phyloP scores from a whole-genome alignment of 495 filamentous ascomycete genomes.

The Hamigera avellanea region DNA sequence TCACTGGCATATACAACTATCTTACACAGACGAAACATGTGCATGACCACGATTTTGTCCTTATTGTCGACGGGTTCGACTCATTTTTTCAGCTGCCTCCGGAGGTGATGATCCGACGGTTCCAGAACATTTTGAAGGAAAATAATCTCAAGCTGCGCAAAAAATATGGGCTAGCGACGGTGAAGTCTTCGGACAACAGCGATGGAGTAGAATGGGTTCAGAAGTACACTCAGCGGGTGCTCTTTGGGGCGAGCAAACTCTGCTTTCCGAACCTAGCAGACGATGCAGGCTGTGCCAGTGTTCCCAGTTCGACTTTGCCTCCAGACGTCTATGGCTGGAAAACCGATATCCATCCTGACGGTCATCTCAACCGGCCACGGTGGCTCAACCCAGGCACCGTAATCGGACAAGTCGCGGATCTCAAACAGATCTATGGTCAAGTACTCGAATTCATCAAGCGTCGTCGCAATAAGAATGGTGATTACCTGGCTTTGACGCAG shows the following conservation, averaged over 20 bases:
- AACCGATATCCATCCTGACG: conserved; percentile 33
- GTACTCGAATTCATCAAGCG: conserved; percentile 31
- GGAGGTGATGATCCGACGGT: conserved; percentile 44
- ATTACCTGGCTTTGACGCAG: conserved; percentile 41
- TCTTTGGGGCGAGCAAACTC: conserved; percentile 50
- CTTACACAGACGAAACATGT: conserved; percentile 35
- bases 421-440: conserved; percentile 39
- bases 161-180: conserved; percentile 33
- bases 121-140: conserved; percentile 34
- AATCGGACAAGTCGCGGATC: conserved; percentile 40
- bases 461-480: conserved; percentile 18
- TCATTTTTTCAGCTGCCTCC: conserved; percentile 52
- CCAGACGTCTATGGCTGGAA: conserved; percentile 45
- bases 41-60: conserved; percentile 46
- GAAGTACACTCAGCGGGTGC: conserved; percentile 42
- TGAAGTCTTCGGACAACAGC: conserved; percentile 13
- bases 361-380: conserved; percentile 33
- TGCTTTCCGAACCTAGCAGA: conserved; percentile 34
- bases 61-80: conserved; percentile 47
- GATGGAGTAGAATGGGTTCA: conserved; percentile 22
- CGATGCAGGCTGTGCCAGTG: conserved; percentile 40
- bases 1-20: conserved; percentile 41
- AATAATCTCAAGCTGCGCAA: conserved; percentile 35
- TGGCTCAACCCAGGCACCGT: conserved; percentile 40
- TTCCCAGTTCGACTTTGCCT: conserved; percentile 44